These are phyloP conservation scores for Dissophora ornata DNA, from an alignment of 192 early-diverging fungal species.

Conservation along the genomic window DNA sequence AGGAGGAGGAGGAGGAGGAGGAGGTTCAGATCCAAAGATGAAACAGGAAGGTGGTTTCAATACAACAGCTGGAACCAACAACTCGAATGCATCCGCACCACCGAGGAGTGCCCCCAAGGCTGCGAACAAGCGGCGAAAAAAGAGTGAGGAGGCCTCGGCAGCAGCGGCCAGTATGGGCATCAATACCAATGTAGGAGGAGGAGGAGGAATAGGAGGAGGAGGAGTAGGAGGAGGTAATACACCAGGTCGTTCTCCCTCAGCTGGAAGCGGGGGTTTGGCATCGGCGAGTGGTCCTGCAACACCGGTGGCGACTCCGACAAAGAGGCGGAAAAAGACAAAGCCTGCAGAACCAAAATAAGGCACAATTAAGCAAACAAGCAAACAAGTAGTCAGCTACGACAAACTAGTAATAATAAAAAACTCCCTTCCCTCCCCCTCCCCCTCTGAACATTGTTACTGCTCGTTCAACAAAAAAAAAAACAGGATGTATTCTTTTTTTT, in stretches of 20 bases:
- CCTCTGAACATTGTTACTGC: too few relatives aligned
- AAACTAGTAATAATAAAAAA: conserved; percentile 1
- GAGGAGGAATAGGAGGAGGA: background rate
- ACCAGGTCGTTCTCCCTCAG: conserved; percentile 10
- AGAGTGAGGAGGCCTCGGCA: conserved; percentile 40
- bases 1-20: too few relatives aligned
- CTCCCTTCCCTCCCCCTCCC: too few relatives aligned
- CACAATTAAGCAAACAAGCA: background rate
- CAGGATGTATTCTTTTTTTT: too few relatives aligned
- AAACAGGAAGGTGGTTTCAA: conserved; percentile 21
- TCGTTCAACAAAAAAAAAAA: too few relatives aligned
- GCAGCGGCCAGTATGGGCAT: conserved; percentile 43
- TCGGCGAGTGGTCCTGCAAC: conserved; percentile 34
- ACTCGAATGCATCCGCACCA: background rate
- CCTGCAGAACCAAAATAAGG: conserved; percentile 22
- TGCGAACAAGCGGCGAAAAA: conserved; percentile 41
- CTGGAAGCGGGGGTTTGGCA: conserved; percentile 5
- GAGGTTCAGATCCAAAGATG: conserved; percentile 16
- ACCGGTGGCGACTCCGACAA: conserved; percentile 28
- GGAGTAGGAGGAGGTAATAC: background rate
- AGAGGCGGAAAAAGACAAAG: conserved; percentile 50
- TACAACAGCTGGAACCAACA: too few relatives aligned
- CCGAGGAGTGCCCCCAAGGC: conserved; percentile 24
- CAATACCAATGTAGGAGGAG: conserved; percentile 22
- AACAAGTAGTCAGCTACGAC: background rate